These are phyloP conservation scores for Puccinia coronata DNA, from an alignment of 1,284 basidiomycete species.

Conservation along the genomic window DNA sequence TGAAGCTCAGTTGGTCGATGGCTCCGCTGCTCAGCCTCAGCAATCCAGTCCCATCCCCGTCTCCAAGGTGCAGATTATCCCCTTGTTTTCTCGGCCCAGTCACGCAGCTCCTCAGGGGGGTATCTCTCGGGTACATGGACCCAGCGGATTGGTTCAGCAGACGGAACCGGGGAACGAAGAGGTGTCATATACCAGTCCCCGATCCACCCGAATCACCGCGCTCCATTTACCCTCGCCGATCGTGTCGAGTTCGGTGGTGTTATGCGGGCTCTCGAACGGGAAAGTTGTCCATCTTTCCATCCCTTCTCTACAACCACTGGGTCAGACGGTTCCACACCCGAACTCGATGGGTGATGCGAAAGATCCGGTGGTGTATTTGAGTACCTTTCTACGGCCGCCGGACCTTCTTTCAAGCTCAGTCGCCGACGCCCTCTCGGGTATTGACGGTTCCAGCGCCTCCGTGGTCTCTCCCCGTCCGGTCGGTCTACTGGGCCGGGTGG, in stretches of 20 bases:
- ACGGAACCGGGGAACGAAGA: neutral
- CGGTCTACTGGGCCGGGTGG: constrained; percentile 22
- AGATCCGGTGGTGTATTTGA: constrained; percentile 21
- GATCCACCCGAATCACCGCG: constrained; percentile 33
- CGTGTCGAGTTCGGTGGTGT: neutral
- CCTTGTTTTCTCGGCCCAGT: constrained; percentile 34
- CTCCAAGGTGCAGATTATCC: constrained; percentile 31
- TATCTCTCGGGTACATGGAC: constrained; percentile 23
- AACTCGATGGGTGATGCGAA: neutral
- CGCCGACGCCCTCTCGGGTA: neutral
- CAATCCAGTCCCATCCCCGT: neutral
- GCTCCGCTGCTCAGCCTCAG: too few species aligned
- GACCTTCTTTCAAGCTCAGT: constrained; percentile 4
- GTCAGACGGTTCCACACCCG: constrained; percentile 23
- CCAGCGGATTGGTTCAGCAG: constrained; percentile 30
- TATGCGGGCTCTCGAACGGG: constrained; percentile 42
- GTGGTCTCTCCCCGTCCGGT: constrained; percentile 2
- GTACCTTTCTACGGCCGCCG: neutral
- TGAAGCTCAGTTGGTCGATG: neutral
- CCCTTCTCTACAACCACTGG: constrained; percentile 30
- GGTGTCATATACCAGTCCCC: constrained; percentile 14
- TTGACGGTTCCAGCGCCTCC: neutral
- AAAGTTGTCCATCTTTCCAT: constrained; percentile 43
- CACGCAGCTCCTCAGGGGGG: constrained; percentile 34
- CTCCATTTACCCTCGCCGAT: constrained; percentile 37